Base-by-base conservation (phyloP, 345 rosid genomes). In the Lagerstroemia speciosa region DNA sequence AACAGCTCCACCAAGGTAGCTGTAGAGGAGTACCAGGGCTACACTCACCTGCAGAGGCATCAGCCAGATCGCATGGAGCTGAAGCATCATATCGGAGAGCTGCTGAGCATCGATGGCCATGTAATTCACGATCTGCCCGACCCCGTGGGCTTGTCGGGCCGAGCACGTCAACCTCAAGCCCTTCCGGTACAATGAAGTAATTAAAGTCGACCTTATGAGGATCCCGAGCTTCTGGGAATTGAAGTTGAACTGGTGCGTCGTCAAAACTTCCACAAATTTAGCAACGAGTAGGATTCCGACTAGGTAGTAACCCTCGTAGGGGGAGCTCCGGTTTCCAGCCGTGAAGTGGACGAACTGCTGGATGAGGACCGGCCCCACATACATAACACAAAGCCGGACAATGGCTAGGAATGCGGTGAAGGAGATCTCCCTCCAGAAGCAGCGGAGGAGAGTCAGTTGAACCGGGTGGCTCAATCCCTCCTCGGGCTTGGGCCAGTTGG, bases 81-180 rank as follows among this genome's bases (percentile, higher is more conserved):
- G 98, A 33, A 91, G 66, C 92, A 93, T 93, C 97, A 93, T 91
- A 66, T 93, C 98, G 22, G 97, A 91, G 65, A 93, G 92, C 76
- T 93, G 98, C 26, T 93, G 98, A 1, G 97, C 96, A 68, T 93
- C 98, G 6, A 93, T 97, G 33, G 98, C 92, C 98, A 93, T 93
- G 82, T 93, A 93, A 70, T 93, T 93, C 72, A 93, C 98, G 58
- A 91, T 93, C 76, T 91, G 98, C 22, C 98, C 97, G 1, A 93
- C 94, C 12, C 98, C 98, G 62, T 93, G 98, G 69, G 83, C 84
- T 70, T 93, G 97, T 29, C 97, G 87, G 38, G 96, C 92, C 17
- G 97, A 93, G 74, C 94, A 86, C 0, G 97, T 78, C 41, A 93
- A 74, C 69, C 85, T 80, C 65, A 91, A 62, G 4, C 98, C 97